Base-by-base conservation (phyloP, 805 yeast species). In the Saturnispora mendoncae region DNA sequence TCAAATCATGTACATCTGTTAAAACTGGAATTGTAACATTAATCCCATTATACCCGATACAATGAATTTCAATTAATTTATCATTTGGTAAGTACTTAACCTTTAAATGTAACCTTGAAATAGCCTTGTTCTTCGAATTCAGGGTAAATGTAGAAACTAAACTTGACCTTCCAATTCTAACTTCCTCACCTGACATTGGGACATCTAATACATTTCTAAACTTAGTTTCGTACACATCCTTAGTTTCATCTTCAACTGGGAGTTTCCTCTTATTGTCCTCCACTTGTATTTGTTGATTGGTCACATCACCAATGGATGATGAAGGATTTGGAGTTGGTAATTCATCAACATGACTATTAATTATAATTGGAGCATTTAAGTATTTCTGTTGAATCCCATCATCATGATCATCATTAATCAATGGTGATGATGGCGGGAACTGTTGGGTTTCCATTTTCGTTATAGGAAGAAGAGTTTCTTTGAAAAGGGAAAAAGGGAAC, bases 11-110 rank as follows among this genome's bases (percentile, higher is more conserved):
- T 33, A 68, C 67, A 14, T 57, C 49, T 10, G 66, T 48, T 15
- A 53, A 51, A 15, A 57, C 61, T 0, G 95, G 92, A 31, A 85
- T 71, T 4, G 72, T 67, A 15, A 87, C 72, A 8, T 73, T 69
- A 38, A 84, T 63, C 9, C 97, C 96, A 58, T 90, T 90, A 62
- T 78, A 73, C 3, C 97, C 97, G 41, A 76, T 58, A 59, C 97
- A 90, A 34, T 72, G 72, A 38, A 90, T 57, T 13, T 62, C 65
- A 34, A 85, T 57, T 35, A 66, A 51, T 26, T 71, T 63, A 9
- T 57, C 56, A 3, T 53, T 54, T 1, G 64, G 51, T 23, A 65
- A 55, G 54, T 72, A 78, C 20, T 69, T 62, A 2, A 82, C 53
- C 13, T 64, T 59, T 39, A 80, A 68, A 58, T 84, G 95, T 9